These are phyloP conservation scores for Mesotaenium endlicherianum DNA, from an alignment of 139 green algal species.

Conservation along the genomic window DNA sequence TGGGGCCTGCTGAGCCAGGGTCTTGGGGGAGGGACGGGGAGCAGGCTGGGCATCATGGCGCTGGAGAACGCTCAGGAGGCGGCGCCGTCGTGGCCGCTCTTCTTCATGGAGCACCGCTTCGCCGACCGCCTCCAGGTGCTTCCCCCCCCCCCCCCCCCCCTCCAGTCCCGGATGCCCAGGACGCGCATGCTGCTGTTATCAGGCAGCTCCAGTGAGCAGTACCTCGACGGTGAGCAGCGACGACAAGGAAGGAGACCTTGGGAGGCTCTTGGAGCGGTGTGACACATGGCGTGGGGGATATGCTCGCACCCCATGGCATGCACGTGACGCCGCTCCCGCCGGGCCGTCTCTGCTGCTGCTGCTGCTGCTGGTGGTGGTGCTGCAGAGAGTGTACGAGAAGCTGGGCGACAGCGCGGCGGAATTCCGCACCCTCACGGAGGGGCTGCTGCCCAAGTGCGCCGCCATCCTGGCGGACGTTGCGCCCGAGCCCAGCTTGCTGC, in stretches of 20 bases:
- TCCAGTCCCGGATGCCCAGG: neutral
- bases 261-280: too few relatives aligned
- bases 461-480: slow-evolving; percentile 2
- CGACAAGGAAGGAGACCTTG: too few relatives aligned
- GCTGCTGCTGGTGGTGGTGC: too few relatives aligned
- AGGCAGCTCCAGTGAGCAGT: too few relatives aligned
- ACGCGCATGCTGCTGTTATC: too few relatives aligned
- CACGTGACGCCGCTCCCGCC: too few relatives aligned
- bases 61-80: slow-evolving; percentile 19
- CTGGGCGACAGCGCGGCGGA: slow-evolving; percentile 6
- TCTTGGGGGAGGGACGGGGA: too few relatives aligned
- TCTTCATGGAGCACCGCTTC: slow-evolving; percentile 41
- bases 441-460: neutral
- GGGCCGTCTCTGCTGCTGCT: too few relatives aligned
- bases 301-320: too few relatives aligned
- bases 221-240: too few relatives aligned
- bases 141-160: neutral
- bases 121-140: slow-evolving; percentile 36
- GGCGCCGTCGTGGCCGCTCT: slow-evolving; percentile 20
- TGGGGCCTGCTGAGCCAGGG: too few relatives aligned
- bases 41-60: slow-evolving; percentile 39
- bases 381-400: slow-evolving; percentile 19
- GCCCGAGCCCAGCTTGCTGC: slow-evolving; percentile 30
- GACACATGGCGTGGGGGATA: too few relatives aligned
- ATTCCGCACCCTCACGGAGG: neutral